Conservation (phyloP, 768 basidiomycete genomes). For the Tylopilus sp. region DNA sequence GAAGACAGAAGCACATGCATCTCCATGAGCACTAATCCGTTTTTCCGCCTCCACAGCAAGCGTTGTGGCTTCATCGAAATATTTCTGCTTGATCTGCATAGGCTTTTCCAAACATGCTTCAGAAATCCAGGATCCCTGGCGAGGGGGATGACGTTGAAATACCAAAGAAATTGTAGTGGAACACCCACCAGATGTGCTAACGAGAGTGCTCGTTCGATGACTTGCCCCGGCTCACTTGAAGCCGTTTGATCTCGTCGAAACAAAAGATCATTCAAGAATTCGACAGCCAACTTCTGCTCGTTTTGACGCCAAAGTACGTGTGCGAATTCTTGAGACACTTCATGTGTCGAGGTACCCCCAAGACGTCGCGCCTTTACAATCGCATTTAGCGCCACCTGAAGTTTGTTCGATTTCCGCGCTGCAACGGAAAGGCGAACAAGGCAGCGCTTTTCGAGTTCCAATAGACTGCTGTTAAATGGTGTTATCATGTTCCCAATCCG, state of each 20-base stretch:
- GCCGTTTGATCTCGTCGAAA: constrained; percentile 12
- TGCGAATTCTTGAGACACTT: constrained; percentile 78
- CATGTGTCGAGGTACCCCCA: constrained; percentile 41
- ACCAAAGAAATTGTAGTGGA: neutral
- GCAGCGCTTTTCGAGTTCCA: constrained; percentile 63
- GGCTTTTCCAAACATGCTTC: constrained; percentile 83
- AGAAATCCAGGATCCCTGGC: constrained; percentile 86
- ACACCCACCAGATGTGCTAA: constrained; percentile 63
- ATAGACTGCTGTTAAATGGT: constrained; percentile 47
- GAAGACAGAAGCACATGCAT: constrained; percentile 57
- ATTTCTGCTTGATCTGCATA: constrained; percentile 60
- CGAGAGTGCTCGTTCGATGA: constrained; percentile 39
- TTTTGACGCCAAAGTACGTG: constrained; percentile 86
- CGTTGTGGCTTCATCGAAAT: constrained; percentile 62
- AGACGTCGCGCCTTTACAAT: constrained; percentile 71
- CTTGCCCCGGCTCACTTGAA: constrained; percentile 11
- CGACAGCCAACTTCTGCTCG: constrained; percentile 82
- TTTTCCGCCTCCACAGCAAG: constrained; percentile 29
- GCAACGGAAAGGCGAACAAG: constrained; percentile 68
- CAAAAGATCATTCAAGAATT: constrained; percentile 51
- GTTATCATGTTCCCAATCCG: constrained; percentile 71
- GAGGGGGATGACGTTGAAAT: neutral
- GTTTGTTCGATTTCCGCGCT: constrained; percentile 63
- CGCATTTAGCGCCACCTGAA: constrained; percentile 85
- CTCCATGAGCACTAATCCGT: constrained; percentile 12